Base-by-base conservation (phyloP, 2,329 filamentous ascomycete species). In the Orbilia brochopaga region DNA sequence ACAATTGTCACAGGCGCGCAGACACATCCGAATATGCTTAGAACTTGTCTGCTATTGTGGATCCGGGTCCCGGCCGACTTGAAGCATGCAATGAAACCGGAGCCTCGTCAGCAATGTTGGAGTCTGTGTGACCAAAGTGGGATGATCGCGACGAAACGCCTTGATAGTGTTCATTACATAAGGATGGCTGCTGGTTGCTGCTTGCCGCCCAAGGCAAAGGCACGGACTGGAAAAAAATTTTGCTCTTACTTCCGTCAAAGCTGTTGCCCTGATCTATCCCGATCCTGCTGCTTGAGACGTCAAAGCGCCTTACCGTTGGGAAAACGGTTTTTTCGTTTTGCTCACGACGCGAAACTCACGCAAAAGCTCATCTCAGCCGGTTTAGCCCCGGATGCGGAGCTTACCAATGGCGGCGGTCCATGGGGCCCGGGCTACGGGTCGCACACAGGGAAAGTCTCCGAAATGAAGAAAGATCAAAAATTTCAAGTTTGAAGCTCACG, bases 361-460 rank as follows among this genome's bases (percentile, higher is more conserved):
- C 27, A 32, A 32, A 32, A n/a, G n/a, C n/a, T n/a, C n/a, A n/a
- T n/a, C n/a, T 32, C 27, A 8, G 27, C 27, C 27, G 8, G 27
- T 32, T 32, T 32, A 4, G 27, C 27, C 27, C 27, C 4, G 27
- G 27, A 32, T 32, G 27, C 27, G 8, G n/a, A 32, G 27, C 8
- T 32, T 8, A 8, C 27, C 27, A 32, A 8, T 4, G 4, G 8
- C 3, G 4, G n/a, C 15, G 37, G n/a, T 4, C 37, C 37, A 15
- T 72, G 60, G 67, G 60, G 54, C 48, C 50, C 15, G 17, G 24
- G 23, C 21, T 64, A 40, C 35, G 23, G 32, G 50, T 57, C 37
- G 44, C 48, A 59, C 59, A 60, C 59, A 59, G 60, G 60, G 59
- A 72, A 72, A 72, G 66, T 72, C 66, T 72, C 67, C 67, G 67